phyloP scores from a whole-genome alignment of 2,329 filamentous ascomycete species.

The Ophiocordyceps camponoti-leonardi region DNA sequence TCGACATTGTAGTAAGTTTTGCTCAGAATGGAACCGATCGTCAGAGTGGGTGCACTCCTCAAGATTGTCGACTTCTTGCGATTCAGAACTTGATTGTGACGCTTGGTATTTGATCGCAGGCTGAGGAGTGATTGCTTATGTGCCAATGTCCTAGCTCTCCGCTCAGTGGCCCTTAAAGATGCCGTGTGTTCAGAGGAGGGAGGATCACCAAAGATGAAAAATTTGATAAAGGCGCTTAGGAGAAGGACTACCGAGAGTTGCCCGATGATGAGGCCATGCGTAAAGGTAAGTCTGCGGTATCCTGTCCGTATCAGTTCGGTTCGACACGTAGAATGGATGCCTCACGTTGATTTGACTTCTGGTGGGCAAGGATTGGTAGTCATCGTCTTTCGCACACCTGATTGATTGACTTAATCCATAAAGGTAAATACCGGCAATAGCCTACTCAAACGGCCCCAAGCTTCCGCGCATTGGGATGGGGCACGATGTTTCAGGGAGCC shows the following conservation, averaged over 20 bases:
- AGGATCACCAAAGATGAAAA: constrained; percentile 97
- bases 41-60: constrained; percentile 55
- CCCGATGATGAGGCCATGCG: constrained; percentile 80
- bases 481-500: too few relatives aligned
- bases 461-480: too few relatives aligned
- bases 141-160: constrained; percentile 54
- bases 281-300: constrained; percentile 61
- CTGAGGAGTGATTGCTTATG: constrained; percentile 61
- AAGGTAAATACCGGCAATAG: too few relatives aligned
- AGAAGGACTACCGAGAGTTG: constrained; percentile 85
- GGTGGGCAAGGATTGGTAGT: too few relatives aligned
- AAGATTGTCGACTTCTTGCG: constrained; percentile 58
- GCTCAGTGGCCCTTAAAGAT: constrained; percentile 55
- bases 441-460: too few relatives aligned
- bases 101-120: constrained; percentile 29
- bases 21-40: constrained; percentile 81
- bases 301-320: background rate
- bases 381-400: too few relatives aligned
- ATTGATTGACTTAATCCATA: too few relatives aligned
- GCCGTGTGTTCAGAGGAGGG: constrained; percentile 70
- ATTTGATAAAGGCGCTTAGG: constrained; percentile 92
- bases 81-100: constrained; percentile 27
- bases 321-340: background rate
- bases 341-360: background rate
- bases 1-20: constrained; percentile 98